Evolutionary conservation across 1,139 yeast genomes (phyloP).

Genomic region (Suhomyces terraborum): DNA sequence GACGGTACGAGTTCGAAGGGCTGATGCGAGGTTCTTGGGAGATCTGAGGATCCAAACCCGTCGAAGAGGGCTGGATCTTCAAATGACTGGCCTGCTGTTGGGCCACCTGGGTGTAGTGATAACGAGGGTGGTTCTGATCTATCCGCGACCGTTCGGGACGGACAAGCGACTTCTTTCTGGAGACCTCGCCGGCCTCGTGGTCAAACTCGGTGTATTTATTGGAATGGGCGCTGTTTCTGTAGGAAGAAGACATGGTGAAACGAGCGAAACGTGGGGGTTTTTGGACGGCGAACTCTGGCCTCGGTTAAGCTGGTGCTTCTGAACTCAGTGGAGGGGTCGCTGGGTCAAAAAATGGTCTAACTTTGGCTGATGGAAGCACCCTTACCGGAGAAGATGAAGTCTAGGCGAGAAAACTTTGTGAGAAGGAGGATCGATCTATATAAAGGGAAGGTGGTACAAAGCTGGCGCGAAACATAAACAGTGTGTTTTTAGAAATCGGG

Average conservation of each 20-base stretch:
- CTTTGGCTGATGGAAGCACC: neutral
- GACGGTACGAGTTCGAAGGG: slow-evolving; percentile 10
- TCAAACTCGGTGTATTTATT: slow-evolving; percentile 46
- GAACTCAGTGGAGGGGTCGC: neutral
- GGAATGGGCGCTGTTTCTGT: slow-evolving; percentile 24
- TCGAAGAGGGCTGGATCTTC: slow-evolving; percentile 66
- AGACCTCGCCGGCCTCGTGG: slow-evolving; percentile 50
- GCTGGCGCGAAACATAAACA: slow-evolving; percentile 9
- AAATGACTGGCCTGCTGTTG: slow-evolving; percentile 66
- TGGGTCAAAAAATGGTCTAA: neutral
- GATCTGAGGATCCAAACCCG: slow-evolving; percentile 67
- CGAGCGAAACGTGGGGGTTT: neutral
- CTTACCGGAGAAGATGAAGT: neutral
- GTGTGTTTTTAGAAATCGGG: slow-evolving; percentile 6
- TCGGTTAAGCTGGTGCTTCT: neutral
- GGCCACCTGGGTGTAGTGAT: slow-evolving; percentile 80
- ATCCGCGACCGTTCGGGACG: slow-evolving; percentile 79
- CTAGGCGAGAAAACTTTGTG: slow-evolving; percentile 8
- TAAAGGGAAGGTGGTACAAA: slow-evolving; percentile 11
- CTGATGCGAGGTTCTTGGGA: slow-evolving; percentile 7
- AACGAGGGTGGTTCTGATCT: slow-evolving; percentile 69
- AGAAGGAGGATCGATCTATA: slow-evolving; percentile 6
- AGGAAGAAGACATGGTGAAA: slow-evolving; percentile 16
- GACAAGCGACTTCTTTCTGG: slow-evolving; percentile 68
- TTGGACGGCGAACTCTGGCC: neutral